Percentiles rank a stretch among this genome's conserved stretches.
Conservation (phyloP, 2,329 filamentous ascomycete species). For the Stromatinia cepivora region DNA sequence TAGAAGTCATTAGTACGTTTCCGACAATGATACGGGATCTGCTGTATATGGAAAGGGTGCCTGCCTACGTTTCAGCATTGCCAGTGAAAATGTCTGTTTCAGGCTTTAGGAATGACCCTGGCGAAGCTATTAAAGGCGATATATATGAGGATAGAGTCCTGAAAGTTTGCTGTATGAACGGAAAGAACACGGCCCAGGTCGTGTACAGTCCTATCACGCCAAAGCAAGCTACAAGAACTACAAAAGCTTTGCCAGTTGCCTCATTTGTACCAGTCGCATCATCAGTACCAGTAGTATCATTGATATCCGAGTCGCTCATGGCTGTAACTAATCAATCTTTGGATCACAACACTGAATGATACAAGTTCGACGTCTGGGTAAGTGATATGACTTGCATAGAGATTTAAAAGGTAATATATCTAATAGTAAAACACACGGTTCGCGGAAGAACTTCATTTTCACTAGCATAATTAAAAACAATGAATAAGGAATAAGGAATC, state of each 20-base stretch:
- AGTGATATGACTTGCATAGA: not conserved
- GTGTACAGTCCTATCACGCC: not conserved
- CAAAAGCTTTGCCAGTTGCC: not conserved
- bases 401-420: not conserved
- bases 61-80: not conserved
- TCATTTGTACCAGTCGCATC: not conserved
- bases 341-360: not conserved
- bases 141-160: not conserved
- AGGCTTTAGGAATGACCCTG: not conserved
- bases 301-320: not conserved
- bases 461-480: not conserved
- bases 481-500: not conserved
- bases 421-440: not conserved
- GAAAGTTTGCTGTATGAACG: not conserved
- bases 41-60: not conserved
- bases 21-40: not conserved
- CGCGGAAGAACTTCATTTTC: not conserved
- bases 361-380: not conserved
- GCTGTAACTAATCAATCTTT: not conserved
- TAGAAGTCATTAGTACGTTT: not conserved
- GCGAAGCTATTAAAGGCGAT: not conserved
- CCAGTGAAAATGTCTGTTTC: not conserved
- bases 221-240: not conserved
- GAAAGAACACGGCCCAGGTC: not conserved
- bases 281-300: not conserved